A percentile compares a stretch with the other conserved stretches of the same genome.
Evolutionary conservation across 2,329 filamentous ascomycete genomes (phyloP).

Genomic region (Pseudogymnoascus sp.): DNA sequence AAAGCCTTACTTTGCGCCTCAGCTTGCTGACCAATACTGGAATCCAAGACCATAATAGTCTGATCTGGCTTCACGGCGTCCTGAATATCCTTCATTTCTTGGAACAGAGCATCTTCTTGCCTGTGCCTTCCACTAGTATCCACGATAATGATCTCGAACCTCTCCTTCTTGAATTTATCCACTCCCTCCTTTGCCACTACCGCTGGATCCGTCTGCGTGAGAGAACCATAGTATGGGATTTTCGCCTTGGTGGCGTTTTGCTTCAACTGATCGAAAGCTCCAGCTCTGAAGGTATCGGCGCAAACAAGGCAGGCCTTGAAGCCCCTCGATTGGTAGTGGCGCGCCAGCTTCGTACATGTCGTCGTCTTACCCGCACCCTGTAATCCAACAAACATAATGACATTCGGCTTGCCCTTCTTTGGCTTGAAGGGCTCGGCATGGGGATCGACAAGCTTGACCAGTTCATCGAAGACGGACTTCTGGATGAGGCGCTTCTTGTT

Average conservation of each 20-base stretch:
- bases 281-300: slow-evolving; percentile 95
- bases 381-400: slow-evolving; percentile 99
- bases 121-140: slow-evolving; percentile 93
- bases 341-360: slow-evolving; percentile 91
- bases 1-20: slow-evolving; percentile 93
- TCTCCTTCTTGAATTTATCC: slow-evolving; percentile 97
- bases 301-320: slow-evolving; percentile 93
- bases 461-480: slow-evolving; percentile 93
- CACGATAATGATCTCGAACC: slow-evolving; percentile 96
- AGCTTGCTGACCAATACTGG: slow-evolving; percentile 91
- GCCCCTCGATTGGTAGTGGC: slow-evolving; percentile 88
- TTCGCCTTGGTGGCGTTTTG: slow-evolving; percentile 99
- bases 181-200: slow-evolving; percentile 92
- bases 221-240: slow-evolving; percentile 94
- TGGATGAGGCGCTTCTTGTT: slow-evolving; percentile 99
- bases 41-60: slow-evolving; percentile 96
- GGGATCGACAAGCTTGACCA: slow-evolving; percentile 90
- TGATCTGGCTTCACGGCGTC: slow-evolving; percentile 83
- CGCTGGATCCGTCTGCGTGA: slow-evolving; percentile 93
- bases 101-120: slow-evolving; percentile 90
- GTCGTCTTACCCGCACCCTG: slow-evolving; percentile 98
- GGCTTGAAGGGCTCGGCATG: slow-evolving; percentile 94
- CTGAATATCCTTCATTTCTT: slow-evolving; percentile 97
- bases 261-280: slow-evolving; percentile 96
- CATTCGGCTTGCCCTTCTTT: slow-evolving; percentile 90